A percentile compares a stretch with the other conserved stretches of the same genome.
Evolutionary conservation across 2,329 filamentous ascomycete genomes (phyloP).

Genomic region (Hymenoscyphus linearis): DNA sequence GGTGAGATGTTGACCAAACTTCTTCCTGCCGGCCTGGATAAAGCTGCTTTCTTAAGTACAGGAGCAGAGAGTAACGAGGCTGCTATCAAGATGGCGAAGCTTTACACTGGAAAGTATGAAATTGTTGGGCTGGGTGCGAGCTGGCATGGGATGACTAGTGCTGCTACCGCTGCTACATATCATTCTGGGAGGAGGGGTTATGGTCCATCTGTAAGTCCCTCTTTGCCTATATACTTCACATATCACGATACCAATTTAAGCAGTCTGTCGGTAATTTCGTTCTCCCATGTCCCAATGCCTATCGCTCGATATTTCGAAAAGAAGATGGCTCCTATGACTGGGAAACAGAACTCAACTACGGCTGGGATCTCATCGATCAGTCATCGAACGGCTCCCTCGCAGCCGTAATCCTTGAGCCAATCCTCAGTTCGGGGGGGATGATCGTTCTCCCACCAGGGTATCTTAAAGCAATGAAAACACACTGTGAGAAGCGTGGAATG

Average conservation of each 20-base stretch:
- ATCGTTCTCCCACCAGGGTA: constrained; percentile 55
- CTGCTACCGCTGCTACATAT: constrained; percentile 48
- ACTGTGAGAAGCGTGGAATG: constrained; percentile 51
- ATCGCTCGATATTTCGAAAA: constrained; percentile 55
- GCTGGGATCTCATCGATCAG: constrained; percentile 55
- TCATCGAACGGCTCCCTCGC: constrained; percentile 51
- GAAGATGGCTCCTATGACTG: constrained; percentile 59
- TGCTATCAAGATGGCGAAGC: constrained; percentile 59
- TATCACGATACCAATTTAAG: background rate
- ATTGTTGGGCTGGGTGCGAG: constrained; percentile 54
- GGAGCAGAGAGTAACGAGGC: constrained; percentile 55
- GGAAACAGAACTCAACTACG: constrained; percentile 58
- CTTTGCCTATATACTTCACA: background rate
- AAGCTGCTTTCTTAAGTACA: constrained; percentile 53
- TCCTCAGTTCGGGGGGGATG: constrained; percentile 51
- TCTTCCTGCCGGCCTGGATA: constrained; percentile 45
- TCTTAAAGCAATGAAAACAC: constrained; percentile 46
- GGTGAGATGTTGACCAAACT: constrained; percentile 44
- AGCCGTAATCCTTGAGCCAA: constrained; percentile 57
- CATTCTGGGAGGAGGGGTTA: constrained; percentile 44
- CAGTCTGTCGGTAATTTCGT: constrained; percentile 51
- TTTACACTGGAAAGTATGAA: constrained; percentile 59
- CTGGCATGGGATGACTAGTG: constrained; percentile 57
- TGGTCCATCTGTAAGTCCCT: constrained; percentile 32
- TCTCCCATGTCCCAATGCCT: constrained; percentile 55